A percentile compares a stretch with the other conserved stretches of the same genome.
These are phyloP conservation scores for Chlorella sp. DNA, from an alignment of 139 green algal genomes.

Conservation along the genomic window DNA sequence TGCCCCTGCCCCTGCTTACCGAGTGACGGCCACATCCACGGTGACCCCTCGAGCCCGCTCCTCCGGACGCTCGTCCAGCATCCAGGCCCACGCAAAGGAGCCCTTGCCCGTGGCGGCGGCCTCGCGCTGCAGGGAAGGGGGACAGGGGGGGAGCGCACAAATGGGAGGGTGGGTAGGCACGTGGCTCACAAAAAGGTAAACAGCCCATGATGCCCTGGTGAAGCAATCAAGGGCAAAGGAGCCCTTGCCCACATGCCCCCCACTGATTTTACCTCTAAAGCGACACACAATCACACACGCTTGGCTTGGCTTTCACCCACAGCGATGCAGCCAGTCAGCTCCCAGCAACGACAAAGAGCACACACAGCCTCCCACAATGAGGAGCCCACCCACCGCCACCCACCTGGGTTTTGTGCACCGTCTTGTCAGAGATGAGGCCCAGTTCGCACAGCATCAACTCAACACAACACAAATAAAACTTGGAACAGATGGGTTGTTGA, in stretches of 20 bases:
- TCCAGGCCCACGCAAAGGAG: slow-evolving; percentile 97
- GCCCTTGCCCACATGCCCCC: background rate
- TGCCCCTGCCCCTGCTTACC: background rate
- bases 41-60: slow-evolving; percentile 94
- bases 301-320: too few relatives aligned
- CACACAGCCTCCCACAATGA: too few relatives aligned
- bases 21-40: slow-evolving; percentile 89
- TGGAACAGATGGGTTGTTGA: too few relatives aligned
- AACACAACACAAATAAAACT: background rate
- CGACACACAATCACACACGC: background rate
- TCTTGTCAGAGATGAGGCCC: slow-evolving; percentile 64
- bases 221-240: background rate
- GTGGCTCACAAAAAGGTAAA: background rate
- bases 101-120: slow-evolving; percentile 82
- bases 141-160: background rate
- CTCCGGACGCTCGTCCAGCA: slow-evolving; percentile 93
- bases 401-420: slow-evolving; percentile 36
- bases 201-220: background rate
- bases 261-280: background rate
- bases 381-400: background rate
- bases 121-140: slow-evolving; percentile 57
- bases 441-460: slow-evolving; percentile 59
- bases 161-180: background rate
- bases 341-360: too few relatives aligned
- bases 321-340: too few relatives aligned